These are phyloP conservation scores for Aspergillus calidoustus DNA, from an alignment of 2,329 filamentous ascomycete species.

Conservation along the genomic window DNA sequence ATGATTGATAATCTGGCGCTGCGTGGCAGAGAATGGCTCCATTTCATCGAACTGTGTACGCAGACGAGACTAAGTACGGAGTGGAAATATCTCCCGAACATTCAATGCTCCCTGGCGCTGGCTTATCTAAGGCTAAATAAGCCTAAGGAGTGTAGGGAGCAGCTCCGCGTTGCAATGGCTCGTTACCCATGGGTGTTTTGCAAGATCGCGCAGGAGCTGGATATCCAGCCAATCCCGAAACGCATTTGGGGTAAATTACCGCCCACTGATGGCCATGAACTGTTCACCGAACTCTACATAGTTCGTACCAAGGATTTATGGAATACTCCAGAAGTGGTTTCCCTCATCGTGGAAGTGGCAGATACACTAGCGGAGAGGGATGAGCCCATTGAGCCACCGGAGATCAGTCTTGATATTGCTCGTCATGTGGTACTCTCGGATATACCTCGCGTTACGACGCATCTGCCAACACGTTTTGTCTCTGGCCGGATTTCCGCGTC, in stretches of 20 bases:
- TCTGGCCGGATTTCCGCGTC: conserved; percentile 72
- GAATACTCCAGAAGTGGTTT: conserved; percentile 75
- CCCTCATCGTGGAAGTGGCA: conserved; percentile 71
- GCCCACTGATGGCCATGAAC: conserved; percentile 65
- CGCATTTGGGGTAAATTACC: conserved; percentile 81
- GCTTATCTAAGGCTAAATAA: conserved; percentile 76
- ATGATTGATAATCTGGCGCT: conserved; percentile 83
- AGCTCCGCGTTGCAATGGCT: conserved; percentile 70
- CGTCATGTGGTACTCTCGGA: conserved; percentile 81
- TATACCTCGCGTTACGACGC: conserved; percentile 69
- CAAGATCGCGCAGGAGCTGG: conserved; percentile 77
- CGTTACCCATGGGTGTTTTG: conserved; percentile 83
- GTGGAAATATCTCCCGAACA: conserved; percentile 66
- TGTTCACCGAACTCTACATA: conserved; percentile 78
- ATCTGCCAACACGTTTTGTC: conserved; percentile 70
- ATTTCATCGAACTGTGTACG: conserved; percentile 72
- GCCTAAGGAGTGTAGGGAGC: conserved; percentile 64
- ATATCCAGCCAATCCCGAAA: conserved; percentile 74
- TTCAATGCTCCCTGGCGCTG: conserved; percentile 75
- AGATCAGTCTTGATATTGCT: conserved; percentile 63
- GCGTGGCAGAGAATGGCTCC: conserved; percentile 75
- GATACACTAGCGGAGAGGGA: conserved; percentile 55
- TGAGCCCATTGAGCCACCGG: conserved; percentile 49
- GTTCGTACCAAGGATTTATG: conserved; percentile 79
- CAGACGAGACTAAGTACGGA: conserved; percentile 54